Percentiles rank a stretch among this genome's conserved stretches.
Conservation (phyloP, 2,329 filamentous ascomycete genomes). For the Aureobasidium melanogenum region DNA sequence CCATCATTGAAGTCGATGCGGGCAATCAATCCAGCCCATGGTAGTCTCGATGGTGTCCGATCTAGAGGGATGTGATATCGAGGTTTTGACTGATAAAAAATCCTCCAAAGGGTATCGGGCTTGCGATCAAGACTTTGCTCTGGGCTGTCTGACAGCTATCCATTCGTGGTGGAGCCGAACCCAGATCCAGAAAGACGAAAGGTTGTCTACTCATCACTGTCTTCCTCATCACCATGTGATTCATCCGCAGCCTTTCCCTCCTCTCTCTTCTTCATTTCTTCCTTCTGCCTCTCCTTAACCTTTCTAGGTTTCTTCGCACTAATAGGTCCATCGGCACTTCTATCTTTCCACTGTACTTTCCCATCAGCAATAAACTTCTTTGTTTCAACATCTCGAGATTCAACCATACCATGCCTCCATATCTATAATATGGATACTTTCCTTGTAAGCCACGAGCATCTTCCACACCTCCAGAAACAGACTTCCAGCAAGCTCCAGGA, state of each 20-base stretch:
- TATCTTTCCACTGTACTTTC: slow-evolving; percentile 31
- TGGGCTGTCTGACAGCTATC: too few species aligned
- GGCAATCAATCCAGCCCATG: too few species aligned
- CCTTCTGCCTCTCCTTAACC: slow-evolving; percentile 28
- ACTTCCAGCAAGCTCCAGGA: slow-evolving; percentile 34
- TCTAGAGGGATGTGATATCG: too few species aligned
- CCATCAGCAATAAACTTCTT: not conserved
- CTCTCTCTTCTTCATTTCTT: slow-evolving; percentile 18
- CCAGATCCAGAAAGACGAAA: too few species aligned
- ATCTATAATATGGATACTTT: slow-evolving; percentile 28
- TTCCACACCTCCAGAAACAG: slow-evolving; percentile 35
- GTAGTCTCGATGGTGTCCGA: too few species aligned
- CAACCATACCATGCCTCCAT: slow-evolving; percentile 26
- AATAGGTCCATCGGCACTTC: slow-evolving; percentile 26
- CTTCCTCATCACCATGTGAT: not conserved
- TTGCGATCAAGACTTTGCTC: too few species aligned
- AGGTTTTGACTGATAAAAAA: too few species aligned
- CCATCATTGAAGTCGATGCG: too few species aligned
- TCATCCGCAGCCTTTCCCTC: not conserved
- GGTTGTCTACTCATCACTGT: not conserved
- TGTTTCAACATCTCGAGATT: not conserved
- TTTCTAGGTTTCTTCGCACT: slow-evolving; percentile 34
- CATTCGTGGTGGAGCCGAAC: too few species aligned
- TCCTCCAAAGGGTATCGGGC: too few species aligned
- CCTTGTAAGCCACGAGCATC: slow-evolving; percentile 35